These are phyloP conservation scores for Metschnikowia kunwiensis DNA, from an alignment of 805 yeast species.

Conservation along the genomic window DNA sequence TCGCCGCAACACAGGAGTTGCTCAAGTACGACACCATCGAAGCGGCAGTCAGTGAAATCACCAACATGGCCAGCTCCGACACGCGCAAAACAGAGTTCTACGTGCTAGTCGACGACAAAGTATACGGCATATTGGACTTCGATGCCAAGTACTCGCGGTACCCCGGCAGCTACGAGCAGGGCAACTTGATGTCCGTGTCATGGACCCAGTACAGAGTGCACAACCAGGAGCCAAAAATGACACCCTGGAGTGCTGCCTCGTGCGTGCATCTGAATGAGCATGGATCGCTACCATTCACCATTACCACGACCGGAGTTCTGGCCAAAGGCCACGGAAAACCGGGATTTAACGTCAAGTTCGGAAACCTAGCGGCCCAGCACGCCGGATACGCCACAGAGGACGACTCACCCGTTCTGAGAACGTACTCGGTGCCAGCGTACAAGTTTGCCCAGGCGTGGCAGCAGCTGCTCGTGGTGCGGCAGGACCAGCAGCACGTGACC, in stretches of 20 bases:
- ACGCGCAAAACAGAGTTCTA: not conserved
- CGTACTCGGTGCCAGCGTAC: slow-evolving; percentile 2
- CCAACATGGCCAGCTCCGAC: not conserved
- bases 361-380: not conserved
- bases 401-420: not conserved
- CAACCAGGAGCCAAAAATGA: not conserved
- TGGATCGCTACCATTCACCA: not conserved
- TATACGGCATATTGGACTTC: not conserved
- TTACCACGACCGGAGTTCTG: not conserved
- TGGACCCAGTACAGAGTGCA: slow-evolving; percentile 1
- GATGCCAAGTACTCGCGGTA: not conserved
- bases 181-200: not conserved
- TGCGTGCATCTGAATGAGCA: slow-evolving; percentile 4
- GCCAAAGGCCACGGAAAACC: not conserved
- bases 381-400: not conserved
- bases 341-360: slow-evolving; percentile 1
- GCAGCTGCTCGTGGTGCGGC: slow-evolving; percentile 1
- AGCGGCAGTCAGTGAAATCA: not conserved
- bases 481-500: slow-evolving; percentile 3
- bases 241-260: slow-evolving; percentile 1
- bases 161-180: not conserved
- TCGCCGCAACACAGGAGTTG: too few relatives aligned
- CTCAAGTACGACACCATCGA: not conserved
- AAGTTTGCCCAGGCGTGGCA: slow-evolving; percentile 5
- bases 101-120: not conserved